Evolutionary conservation across 108 stramenopile genomes (phyloP).

Genomic region (Fistulifera pelliculosa): DNA sequence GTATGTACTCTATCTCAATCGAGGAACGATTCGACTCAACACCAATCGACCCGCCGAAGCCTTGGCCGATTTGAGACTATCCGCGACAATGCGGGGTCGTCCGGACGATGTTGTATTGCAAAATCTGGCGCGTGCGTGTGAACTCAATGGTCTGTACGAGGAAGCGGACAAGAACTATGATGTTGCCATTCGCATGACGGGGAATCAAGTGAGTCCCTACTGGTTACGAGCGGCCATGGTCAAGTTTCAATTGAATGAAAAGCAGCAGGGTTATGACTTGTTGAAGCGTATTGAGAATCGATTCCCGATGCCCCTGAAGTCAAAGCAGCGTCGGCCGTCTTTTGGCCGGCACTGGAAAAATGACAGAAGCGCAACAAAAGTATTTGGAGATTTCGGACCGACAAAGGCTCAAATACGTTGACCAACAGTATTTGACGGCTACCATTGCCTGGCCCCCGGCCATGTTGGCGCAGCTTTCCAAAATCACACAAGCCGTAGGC

Average conservation of each 20-base stretch:
- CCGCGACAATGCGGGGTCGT: slow-evolving; percentile 44
- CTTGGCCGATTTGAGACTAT: slow-evolving; percentile 43
- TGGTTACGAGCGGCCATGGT: slow-evolving; percentile 75
- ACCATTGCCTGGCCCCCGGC: slow-evolving; percentile 69
- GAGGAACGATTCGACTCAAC: slow-evolving; percentile 70
- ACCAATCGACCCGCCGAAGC: slow-evolving; percentile 53
- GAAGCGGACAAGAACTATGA: slow-evolving; percentile 53
- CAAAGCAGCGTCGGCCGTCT: slow-evolving; percentile 60
- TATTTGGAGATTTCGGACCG: slow-evolving; percentile 77
- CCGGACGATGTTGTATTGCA: slow-evolving; percentile 73
- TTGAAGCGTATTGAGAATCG: slow-evolving; percentile 73
- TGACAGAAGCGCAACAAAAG: slow-evolving; percentile 62
- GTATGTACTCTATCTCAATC: slow-evolving; percentile 64
- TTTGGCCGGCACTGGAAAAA: slow-evolving; percentile 47
- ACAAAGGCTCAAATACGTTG: slow-evolving; percentile 48
- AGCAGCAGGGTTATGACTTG: slow-evolving; percentile 50
- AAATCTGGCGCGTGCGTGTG: slow-evolving; percentile 72
- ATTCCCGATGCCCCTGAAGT: slow-evolving; percentile 87
- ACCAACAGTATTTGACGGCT: slow-evolving; percentile 42
- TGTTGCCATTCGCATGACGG: slow-evolving; percentile 74
- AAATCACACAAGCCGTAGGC: slow-evolving; percentile 30
- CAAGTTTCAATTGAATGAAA: slow-evolving; percentile 65
- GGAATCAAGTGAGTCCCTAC: slow-evolving; percentile 78
- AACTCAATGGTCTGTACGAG: slow-evolving; percentile 57
- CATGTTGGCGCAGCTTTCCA: slow-evolving; percentile 48